Evolutionary conservation across 345 rosid genomes (phyloP).

Genomic region (Bruguiera parviflora): DNA sequence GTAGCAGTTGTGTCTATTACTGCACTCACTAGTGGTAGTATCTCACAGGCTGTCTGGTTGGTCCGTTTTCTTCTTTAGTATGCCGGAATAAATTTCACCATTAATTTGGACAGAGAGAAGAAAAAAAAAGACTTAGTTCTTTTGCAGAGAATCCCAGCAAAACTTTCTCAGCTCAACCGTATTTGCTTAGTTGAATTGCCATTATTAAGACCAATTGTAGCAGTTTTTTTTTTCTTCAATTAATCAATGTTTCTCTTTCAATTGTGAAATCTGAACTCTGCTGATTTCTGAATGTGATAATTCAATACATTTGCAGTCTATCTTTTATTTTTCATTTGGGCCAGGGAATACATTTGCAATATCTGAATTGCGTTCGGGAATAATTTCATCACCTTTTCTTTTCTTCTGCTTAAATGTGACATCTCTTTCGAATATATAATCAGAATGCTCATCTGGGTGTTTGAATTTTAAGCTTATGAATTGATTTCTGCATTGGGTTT

Average conservation of each 20-base stretch:
- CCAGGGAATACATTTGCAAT: no score
- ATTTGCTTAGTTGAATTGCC: not conserved
- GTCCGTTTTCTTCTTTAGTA: slow-evolving; percentile 9
- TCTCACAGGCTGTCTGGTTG: slow-evolving; percentile 12
- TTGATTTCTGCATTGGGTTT: not conserved
- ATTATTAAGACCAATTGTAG: not conserved
- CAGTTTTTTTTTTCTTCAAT: not conserved
- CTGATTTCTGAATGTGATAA: not conserved
- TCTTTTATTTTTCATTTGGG: no score
- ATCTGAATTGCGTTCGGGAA: no score
- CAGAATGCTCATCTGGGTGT: no score
- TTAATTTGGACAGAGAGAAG: slow-evolving; percentile 22
- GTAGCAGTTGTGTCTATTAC: slow-evolving; percentile 12
- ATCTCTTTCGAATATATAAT: no score
- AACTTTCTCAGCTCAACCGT: not conserved
- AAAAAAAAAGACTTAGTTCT: not conserved
- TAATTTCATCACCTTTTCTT: no score
- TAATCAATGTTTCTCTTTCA: not conserved
- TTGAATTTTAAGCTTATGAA: no score
- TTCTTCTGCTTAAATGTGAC: no score
- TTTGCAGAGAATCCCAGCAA: not conserved
- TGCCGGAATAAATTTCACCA: slow-evolving; percentile 17
- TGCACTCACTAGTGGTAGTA: slow-evolving; percentile 7
- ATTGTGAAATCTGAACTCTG: not conserved
- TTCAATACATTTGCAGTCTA: not conserved